Evolutionary conservation across 2,329 filamentous ascomycete genomes (phyloP).

Genomic region (Cytospora paraplurivora): DNA sequence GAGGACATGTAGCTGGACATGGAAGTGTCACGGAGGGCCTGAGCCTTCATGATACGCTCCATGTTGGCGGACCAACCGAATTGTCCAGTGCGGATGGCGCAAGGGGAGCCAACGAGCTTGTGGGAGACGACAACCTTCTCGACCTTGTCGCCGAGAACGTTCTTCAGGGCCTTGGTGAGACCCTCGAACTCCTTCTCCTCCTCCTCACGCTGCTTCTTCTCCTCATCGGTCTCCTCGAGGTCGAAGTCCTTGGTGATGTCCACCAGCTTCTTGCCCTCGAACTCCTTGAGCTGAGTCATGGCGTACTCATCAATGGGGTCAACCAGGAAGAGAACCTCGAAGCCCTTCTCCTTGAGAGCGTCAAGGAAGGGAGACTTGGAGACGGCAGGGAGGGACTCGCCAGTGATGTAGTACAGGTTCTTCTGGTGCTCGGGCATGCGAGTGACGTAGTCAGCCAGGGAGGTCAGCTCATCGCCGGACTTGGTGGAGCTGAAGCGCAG

Average conservation of each 20-base stretch:
- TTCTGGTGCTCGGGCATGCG: constrained; percentile 99
- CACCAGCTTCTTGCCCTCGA: constrained; percentile 99
- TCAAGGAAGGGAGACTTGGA: constrained; percentile 98
- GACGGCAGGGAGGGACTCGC: constrained; percentile 98
- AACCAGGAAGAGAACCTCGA: constrained; percentile 98
- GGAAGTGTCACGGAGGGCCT: constrained; percentile 98
- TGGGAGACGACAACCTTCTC: constrained; percentile 99
- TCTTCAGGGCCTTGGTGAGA: constrained; percentile 97
- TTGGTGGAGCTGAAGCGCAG: constrained; percentile 99
- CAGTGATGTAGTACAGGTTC: constrained; percentile 99
- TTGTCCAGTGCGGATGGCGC: constrained; percentile 98
- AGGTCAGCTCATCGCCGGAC: constrained; percentile 94
- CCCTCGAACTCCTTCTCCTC: constrained; percentile 98
- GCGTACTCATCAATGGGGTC: constrained; percentile 99
- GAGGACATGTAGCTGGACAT: constrained; percentile 99
- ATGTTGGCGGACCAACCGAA: constrained; percentile 99
- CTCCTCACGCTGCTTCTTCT: constrained; percentile 93
- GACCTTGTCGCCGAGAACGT: constrained; percentile 97
- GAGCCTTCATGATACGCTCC: constrained; percentile 99
- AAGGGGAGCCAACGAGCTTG: constrained; percentile 93
- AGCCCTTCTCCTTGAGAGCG: constrained; percentile 97
- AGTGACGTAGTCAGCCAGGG: constrained; percentile 94
- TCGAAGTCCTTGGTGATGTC: constrained; percentile 99
- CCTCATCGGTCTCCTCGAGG: constrained; percentile 98
- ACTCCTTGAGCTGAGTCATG: constrained; percentile 99